These are phyloP conservation scores for Acacia crassicarpa DNA, from an alignment of 306 rosid species.

Conservation along the genomic window DNA sequence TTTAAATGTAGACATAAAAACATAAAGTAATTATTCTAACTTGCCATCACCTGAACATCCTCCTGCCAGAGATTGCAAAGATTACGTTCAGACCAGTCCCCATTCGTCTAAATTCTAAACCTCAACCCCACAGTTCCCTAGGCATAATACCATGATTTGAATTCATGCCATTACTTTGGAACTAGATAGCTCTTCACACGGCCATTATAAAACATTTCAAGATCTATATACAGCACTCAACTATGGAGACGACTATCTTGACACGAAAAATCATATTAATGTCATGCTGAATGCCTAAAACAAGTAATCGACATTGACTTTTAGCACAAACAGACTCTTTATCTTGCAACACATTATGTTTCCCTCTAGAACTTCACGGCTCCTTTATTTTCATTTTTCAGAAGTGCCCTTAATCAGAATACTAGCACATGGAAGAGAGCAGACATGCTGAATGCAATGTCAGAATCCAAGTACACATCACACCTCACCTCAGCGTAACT, in stretches of 20 bases:
- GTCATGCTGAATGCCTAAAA: neutral
- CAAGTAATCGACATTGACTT: neutral
- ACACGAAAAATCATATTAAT: neutral
- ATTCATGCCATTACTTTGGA: neutral
- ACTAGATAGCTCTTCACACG: neutral
- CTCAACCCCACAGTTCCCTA: neutral
- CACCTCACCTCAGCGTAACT: neutral
- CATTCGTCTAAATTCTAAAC: neutral
- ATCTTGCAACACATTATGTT: neutral
- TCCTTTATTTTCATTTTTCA: neutral
- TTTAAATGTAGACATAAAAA: neutral
- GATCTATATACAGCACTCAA: neutral
- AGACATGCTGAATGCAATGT: neutral
- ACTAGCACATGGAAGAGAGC: neutral
- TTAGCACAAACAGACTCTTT: slow-evolving; percentile 13
- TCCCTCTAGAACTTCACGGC: neutral
- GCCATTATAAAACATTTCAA: slow-evolving; percentile 2
- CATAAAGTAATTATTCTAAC: neutral
- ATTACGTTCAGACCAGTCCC: neutral
- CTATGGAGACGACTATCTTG: slow-evolving; percentile 6
- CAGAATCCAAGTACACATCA: neutral
- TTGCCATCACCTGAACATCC: neutral
- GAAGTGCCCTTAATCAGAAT: neutral
- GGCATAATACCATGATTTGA: slow-evolving; percentile 1
- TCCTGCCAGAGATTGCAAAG: neutral